Percentiles rank a stretch among this genome's conserved stretches.
Conservation (phyloP, 2,329 filamentous ascomycete genomes). For the Emmonsiellopsis sp. region DNA sequence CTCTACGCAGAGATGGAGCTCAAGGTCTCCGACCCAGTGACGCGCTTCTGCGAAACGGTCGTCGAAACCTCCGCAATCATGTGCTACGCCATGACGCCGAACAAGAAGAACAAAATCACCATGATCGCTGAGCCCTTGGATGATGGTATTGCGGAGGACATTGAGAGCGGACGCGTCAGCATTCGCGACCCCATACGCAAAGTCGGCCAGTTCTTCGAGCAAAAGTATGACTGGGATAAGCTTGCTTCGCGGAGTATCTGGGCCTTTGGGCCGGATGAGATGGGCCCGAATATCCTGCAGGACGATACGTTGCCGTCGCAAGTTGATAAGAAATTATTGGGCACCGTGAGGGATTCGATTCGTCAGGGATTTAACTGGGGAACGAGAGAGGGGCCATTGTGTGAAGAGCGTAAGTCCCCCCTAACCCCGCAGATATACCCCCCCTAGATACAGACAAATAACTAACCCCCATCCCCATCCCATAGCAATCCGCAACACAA, state of each 20-base stretch:
- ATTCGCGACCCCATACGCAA: conserved; percentile 90
- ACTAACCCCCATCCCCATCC: conserved; percentile 9
- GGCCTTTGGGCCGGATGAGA: conserved; percentile 95
- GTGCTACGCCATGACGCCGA: conserved; percentile 94
- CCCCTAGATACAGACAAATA: too few species aligned
- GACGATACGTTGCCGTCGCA: conserved; percentile 93
- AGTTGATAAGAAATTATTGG: conserved; percentile 85
- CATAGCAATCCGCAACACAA: conserved; percentile 87
- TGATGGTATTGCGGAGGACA: conserved; percentile 88
- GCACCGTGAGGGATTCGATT: conserved; percentile 81
- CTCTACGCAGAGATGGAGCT: conserved; percentile 99
- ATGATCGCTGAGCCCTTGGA: conserved; percentile 97
- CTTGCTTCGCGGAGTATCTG: conserved; percentile 91
- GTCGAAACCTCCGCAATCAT: conserved; percentile 96
- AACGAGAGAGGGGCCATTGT: conserved; percentile 86
- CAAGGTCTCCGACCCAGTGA: conserved; percentile 96
- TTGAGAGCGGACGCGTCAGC: conserved; percentile 79
- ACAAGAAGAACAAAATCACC: conserved; percentile 99
- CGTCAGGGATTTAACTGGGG: conserved; percentile 97
- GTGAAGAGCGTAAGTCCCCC: conserved; percentile 77
- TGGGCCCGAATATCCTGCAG: conserved; percentile 88
- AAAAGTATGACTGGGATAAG: conserved; percentile 94
- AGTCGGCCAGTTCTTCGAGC: conserved; percentile 93
- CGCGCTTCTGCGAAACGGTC: conserved; percentile 94
- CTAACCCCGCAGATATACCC: background rate